These are phyloP conservation scores for Daldinia sp. DNA, from an alignment of 2,329 filamentous ascomycete species.

Conservation along the genomic window DNA sequence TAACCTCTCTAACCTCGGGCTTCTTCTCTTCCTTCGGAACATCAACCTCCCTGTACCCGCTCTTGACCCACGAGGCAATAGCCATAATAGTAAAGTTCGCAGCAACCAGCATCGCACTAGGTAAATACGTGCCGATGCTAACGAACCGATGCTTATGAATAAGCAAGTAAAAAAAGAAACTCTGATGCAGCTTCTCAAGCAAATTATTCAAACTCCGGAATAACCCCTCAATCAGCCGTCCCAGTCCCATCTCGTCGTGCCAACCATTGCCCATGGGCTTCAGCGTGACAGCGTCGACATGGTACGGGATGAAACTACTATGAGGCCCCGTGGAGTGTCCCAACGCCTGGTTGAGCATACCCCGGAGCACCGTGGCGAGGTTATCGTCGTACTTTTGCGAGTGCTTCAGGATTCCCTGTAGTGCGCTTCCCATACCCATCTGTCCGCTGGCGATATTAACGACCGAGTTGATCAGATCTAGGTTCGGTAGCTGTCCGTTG, in stretches of 20 bases:
- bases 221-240: constrained; percentile 85
- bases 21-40: constrained; percentile 39
- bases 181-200: constrained; percentile 95
- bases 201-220: constrained; percentile 96
- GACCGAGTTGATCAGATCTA: constrained; percentile 95
- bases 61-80: constrained; percentile 92
- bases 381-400: constrained; percentile 81
- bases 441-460: constrained; percentile 87
- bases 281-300: constrained; percentile 93
- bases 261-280: constrained; percentile 90
- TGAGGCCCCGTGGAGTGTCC: constrained; percentile 91
- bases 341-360: constrained; percentile 90
- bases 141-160: constrained; percentile 94
- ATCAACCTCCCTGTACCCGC: constrained; percentile 63
- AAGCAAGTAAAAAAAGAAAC: constrained; percentile 98
- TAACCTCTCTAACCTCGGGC: not conserved
- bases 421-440: constrained; percentile 84
- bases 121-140: constrained; percentile 96
- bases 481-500: constrained; percentile 93
- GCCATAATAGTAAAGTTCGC: constrained; percentile 96
- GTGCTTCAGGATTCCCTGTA: constrained; percentile 87
- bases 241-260: constrained; percentile 98
- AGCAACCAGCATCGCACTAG: constrained; percentile 96
- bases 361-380: constrained; percentile 85
- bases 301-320: constrained; percentile 96